phyloP scores from a whole-genome alignment of 2,329 filamentous ascomycete species.

The Pyricularia grisea region DNA sequence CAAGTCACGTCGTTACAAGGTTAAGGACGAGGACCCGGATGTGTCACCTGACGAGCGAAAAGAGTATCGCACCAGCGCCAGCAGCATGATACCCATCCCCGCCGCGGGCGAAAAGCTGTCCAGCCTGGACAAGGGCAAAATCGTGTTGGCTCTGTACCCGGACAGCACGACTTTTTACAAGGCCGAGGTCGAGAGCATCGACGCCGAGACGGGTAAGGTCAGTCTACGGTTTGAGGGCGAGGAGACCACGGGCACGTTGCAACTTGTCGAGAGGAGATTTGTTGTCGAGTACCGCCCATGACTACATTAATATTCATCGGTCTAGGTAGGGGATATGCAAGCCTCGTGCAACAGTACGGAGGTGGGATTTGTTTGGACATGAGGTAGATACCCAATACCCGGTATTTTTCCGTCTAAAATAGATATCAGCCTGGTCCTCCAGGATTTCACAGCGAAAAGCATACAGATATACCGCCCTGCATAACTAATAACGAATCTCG shows the following conservation, averaged over 20 bases:
- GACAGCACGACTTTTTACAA: constrained; percentile 82
- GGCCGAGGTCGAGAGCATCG: constrained; percentile 67
- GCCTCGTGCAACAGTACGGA: background rate
- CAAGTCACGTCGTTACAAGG: constrained; percentile 69
- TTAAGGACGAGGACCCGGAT: constrained; percentile 72
- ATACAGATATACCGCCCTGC: background rate
- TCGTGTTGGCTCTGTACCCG: constrained; percentile 70
- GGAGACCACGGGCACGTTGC: constrained; percentile 62
- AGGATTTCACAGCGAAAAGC: background rate
- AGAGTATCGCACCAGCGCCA: constrained; percentile 62
- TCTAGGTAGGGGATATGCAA: background rate
- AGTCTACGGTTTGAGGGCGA: constrained; percentile 72
- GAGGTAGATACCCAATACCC: background rate
- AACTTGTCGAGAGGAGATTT: constrained; percentile 66
- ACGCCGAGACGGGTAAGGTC: constrained; percentile 40
- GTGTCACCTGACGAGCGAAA: constrained; percentile 50
- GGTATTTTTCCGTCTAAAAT: background rate
- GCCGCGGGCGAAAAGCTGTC: constrained; percentile 41
- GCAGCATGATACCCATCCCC: constrained; percentile 70
- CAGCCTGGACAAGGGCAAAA: constrained; percentile 57
- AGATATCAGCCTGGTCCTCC: background rate
- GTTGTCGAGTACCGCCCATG: constrained; percentile 59
- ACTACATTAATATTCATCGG: background rate
- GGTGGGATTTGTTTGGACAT: background rate
- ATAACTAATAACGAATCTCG: background rate